Base-by-base conservation (phyloP, 495 filamentous ascomycete genomes). In the Aspergillus affinis region DNA sequence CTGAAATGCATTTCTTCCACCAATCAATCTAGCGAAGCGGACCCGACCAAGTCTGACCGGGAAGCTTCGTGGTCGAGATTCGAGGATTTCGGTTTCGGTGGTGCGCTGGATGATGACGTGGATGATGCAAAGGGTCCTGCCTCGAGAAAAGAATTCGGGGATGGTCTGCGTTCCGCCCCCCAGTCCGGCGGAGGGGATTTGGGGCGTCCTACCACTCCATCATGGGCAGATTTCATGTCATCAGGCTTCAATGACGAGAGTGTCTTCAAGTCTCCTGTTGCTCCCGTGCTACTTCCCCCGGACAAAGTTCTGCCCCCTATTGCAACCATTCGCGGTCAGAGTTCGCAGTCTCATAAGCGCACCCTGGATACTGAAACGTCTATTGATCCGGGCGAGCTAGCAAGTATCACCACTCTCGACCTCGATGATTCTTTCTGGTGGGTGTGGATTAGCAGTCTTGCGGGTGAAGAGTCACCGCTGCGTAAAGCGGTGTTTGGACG, bases 371-470 rank as follows among this genome's bases (percentile, higher is more conserved):
- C 77, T 17, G 86, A 90, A 41, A 72, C 79, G 23, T 73, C 85
- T 48, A 78, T 97, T 3, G 92, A 96, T 56, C 95, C 93, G 3
- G 94, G 92, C 46, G 94, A 98, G 80, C 81, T 98, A 48, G 93
- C 93, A 23, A 97, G 91, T 65, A 96, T 98, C 63, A 88, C 82
- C 30, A 82, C 83, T 48, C 83, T 98, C 51, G 89, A 95, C 60
- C 78, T 98, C 12, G 94, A 98, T 67, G 94, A 98, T 69, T 88
- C 93, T 0, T 98, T 98, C 72, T 98, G 95, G 95, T 98, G 94
- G 94, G 94, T 98, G 23, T 98, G 94, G 94, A 97, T 98, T 81
- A 94, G 85, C 65, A 98, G 94, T 79, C 74, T 98, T 69, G 93
- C 93, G 2, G 88, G 85, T 7, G 94, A 98, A 65, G 94, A 98